Conservation (phyloP, 148 eudicot genomes). For the Diospyros kaki region DNA sequence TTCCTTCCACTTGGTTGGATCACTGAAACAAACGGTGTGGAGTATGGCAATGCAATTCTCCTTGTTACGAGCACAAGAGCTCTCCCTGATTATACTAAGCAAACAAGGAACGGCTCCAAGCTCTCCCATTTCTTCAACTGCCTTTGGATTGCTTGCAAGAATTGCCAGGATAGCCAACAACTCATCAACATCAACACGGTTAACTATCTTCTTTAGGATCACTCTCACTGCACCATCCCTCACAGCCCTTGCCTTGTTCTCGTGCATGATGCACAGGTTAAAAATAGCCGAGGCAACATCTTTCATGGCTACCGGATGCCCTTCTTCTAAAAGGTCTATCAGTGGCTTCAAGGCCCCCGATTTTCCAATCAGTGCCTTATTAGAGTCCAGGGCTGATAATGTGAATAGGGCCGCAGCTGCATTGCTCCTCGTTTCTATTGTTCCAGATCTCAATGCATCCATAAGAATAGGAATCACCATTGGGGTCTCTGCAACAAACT, state of each 20-base stretch:
- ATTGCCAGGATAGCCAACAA: slow-evolving; percentile 79
- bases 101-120: slow-evolving; percentile 58
- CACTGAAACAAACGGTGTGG: slow-evolving; percentile 53
- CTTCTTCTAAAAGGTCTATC: slow-evolving; percentile 67
- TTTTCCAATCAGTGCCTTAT: slow-evolving; percentile 73
- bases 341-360: slow-evolving; percentile 69
- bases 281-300: slow-evolving; percentile 91
- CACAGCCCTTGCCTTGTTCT: slow-evolving; percentile 77
- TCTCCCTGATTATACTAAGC: slow-evolving; percentile 57
- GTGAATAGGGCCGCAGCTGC: slow-evolving; percentile 96
- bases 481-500: slow-evolving; percentile 81
- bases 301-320: slow-evolving; percentile 67
- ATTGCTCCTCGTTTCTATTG: slow-evolving; percentile 71
- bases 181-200: slow-evolving; percentile 61
- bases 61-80: slow-evolving; percentile 62
- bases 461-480: slow-evolving; percentile 58
- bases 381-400: slow-evolving; percentile 85
- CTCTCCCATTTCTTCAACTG: slow-evolving; percentile 74
- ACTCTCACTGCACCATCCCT: slow-evolving; percentile 75
- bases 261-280: slow-evolving; percentile 74
- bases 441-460: slow-evolving; percentile 56
- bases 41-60: slow-evolving; percentile 84
- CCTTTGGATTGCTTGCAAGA: slow-evolving; percentile 67
- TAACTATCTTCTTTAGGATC: slow-evolving; percentile 54
- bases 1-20: slow-evolving; percentile 65